Percentiles rank a stretch among this genome's conserved stretches.
Evolutionary conservation across 2,329 filamentous ascomycete species (phyloP).

Genomic region (Ceratocystis harringtonii): DNA sequence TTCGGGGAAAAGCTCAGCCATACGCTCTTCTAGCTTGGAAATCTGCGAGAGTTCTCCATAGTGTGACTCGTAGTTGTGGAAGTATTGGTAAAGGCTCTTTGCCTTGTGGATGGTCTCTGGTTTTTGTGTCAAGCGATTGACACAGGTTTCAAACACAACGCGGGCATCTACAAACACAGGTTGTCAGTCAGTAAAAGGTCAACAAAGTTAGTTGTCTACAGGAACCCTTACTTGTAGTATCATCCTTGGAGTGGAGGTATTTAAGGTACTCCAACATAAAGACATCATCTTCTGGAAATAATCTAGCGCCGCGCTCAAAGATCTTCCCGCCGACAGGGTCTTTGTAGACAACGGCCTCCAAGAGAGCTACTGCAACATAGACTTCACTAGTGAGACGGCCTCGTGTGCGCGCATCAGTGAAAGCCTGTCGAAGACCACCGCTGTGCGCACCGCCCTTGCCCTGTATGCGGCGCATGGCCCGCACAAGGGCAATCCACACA

Average conservation of each 20-base stretch:
- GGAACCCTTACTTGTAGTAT: conserved; percentile 64
- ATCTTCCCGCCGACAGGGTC: conserved; percentile 87
- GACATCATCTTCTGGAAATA: conserved; percentile 85
- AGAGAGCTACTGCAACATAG: conserved; percentile 80
- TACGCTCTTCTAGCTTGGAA: conserved; percentile 75
- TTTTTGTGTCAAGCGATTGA: conserved; percentile 65
- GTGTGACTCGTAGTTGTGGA: conserved; percentile 88
- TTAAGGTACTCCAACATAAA: conserved; percentile 95
- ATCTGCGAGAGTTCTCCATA: conserved; percentile 90
- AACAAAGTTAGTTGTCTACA: conserved; percentile 10
- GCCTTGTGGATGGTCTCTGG: conserved; percentile 59
- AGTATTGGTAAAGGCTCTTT: conserved; percentile 75
- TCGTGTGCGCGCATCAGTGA: conserved; percentile 72
- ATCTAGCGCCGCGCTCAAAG: conserved; percentile 80
- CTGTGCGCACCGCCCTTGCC: conserved; percentile 52
- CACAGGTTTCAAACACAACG: conserved; percentile 89
- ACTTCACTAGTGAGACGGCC: conserved; percentile 87
- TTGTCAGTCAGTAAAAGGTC: conserved; percentile 14
- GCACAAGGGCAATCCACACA: conserved; percentile 87
- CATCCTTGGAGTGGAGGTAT: conserved; percentile 80
- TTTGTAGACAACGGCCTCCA: conserved; percentile 93
- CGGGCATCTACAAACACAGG: conserved; percentile 53
- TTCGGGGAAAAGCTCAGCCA: conserved; percentile 84
- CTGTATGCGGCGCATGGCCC: conserved; percentile 85
- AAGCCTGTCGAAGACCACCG: conserved; percentile 77